Evolutionary conservation across 768 basidiomycete species (phyloP), one percentile per base, ranked within the genome.

Genomic region (Imleria badia): DNA sequence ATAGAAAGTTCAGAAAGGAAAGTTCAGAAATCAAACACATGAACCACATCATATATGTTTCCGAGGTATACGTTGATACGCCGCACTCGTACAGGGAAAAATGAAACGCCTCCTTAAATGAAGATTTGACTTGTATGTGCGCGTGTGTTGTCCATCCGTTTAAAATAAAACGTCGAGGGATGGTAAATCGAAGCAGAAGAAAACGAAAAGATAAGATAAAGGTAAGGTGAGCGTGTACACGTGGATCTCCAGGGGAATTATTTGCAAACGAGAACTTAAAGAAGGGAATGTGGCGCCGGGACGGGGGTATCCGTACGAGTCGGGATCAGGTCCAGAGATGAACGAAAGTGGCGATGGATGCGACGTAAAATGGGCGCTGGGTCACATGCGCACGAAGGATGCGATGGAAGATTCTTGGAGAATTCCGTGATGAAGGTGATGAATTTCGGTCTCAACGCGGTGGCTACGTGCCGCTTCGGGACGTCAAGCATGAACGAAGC

Each of bases 221-320:
- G 43, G 9, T 31, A 45, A 22, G 13, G 58, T 44, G 23, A 2
- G 22, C 8, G 26, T n/a, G 34, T 22, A 30, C 26, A 15, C 20
- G 12, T 33, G 23, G 47, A 17, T 47, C 44, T 22, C 52, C 26
- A 51, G 34, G 39, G 13, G 15, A 49, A 17, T 30, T 30, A 31
- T 39, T 12, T 34, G 34, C 30, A 47, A 52, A 51, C 30, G 42
- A 47, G 36, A 39, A 20, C 38, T 41, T 23, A 15, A 44, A n/a
- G 30, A 38, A 15, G 51, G n/a, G n/a, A 17, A 20, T 23, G 14
- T 17, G 34, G 40, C 20, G 51, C 20, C 12, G 38, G 9, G 42
- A 22, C 17, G 46, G 26, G 33, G 50, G 41, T 63, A 54, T 54
- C 54, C 48, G n/a, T 50, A 45, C 36, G 35, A 17, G 31, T 26